phyloP scores from a whole-genome alignment of 164 flowering plant genomes.

The Vitis rupestris region DNA sequence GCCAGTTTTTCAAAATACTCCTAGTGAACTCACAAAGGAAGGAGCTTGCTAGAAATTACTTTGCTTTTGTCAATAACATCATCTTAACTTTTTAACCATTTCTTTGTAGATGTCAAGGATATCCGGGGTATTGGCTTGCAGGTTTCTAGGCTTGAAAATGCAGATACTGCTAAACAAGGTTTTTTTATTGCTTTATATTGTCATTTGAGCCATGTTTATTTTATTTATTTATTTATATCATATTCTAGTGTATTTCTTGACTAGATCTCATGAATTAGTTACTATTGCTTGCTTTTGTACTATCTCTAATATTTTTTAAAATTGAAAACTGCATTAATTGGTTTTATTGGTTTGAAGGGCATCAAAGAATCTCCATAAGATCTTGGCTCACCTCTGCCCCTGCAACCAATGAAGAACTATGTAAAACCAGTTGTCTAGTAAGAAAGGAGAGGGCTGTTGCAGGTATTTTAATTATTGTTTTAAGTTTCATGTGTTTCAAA shows the following conservation, averaged over 20 bases:
- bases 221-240: neutral
- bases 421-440: conserved; percentile 5
- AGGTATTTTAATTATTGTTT: conserved; percentile 33
- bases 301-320: neutral
- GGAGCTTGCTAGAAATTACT: neutral
- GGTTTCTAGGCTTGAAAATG: conserved; percentile 80
- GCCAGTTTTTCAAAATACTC: neutral
- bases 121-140: conserved; percentile 90
- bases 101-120: conserved; percentile 70
- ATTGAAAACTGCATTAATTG: neutral
- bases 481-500: neutral
- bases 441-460: conserved; percentile 14
- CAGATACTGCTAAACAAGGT: conserved; percentile 60
- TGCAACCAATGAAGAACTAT: conserved; percentile 19
- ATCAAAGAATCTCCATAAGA: conserved; percentile 45
- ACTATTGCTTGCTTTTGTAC: conserved; percentile 4
- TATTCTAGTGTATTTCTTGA: neutral
- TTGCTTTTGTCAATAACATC: neutral
- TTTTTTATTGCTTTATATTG: neutral
- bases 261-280: neutral
- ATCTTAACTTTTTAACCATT: neutral
- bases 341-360: conserved; percentile 35
- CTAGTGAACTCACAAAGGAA: neutral
- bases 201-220: neutral
- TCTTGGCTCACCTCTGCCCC: conserved; percentile 70